A percentile compares a stretch with the other conserved stretches of the same genome.
phyloP scores from a whole-genome alignment of 2,329 filamentous ascomycete genomes.

The Colletotrichum lupini region DNA sequence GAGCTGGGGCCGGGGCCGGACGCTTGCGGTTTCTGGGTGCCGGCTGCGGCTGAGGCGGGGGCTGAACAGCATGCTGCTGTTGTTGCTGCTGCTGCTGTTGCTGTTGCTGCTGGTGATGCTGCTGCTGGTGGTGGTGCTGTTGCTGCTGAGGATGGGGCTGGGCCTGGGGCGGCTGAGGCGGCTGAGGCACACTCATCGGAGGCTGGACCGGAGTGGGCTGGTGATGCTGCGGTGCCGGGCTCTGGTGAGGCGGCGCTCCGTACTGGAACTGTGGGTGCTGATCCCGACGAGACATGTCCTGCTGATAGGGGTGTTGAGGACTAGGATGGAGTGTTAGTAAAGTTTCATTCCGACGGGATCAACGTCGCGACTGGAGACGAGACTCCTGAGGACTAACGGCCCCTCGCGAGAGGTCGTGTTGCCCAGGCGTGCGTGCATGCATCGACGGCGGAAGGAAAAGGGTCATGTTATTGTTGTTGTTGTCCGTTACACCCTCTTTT shows the following conservation, averaged over 20 bases:
- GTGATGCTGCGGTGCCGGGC: constrained; percentile 50
- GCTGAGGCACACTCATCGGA: constrained; percentile 56
- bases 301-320: constrained; percentile 59
- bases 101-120: constrained; percentile 41
- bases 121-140: constrained; percentile 46
- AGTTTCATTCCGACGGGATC: constrained; percentile 24
- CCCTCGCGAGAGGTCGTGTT: not conserved
- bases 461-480: constrained; percentile 27
- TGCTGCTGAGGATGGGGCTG: constrained; percentile 42
- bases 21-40: constrained; percentile 40
- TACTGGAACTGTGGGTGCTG: constrained; percentile 58
- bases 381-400: not conserved
- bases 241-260: constrained; percentile 50
- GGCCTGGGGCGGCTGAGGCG: constrained; percentile 46
- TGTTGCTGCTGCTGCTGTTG: constrained; percentile 48
- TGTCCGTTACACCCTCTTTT: constrained; percentile 30
- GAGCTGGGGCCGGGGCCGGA: constrained; percentile 51
- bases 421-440: not conserved
- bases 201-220: constrained; percentile 53
- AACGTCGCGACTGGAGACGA: not conserved
- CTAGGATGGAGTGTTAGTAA: constrained; percentile 44
- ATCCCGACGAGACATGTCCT: constrained; percentile 61
- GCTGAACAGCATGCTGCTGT: constrained; percentile 43
- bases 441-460: not conserved
- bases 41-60: constrained; percentile 51